phyloP scores from a whole-genome alignment of 164 flowering plant species.

The Warburgia ugandensis region DNA sequence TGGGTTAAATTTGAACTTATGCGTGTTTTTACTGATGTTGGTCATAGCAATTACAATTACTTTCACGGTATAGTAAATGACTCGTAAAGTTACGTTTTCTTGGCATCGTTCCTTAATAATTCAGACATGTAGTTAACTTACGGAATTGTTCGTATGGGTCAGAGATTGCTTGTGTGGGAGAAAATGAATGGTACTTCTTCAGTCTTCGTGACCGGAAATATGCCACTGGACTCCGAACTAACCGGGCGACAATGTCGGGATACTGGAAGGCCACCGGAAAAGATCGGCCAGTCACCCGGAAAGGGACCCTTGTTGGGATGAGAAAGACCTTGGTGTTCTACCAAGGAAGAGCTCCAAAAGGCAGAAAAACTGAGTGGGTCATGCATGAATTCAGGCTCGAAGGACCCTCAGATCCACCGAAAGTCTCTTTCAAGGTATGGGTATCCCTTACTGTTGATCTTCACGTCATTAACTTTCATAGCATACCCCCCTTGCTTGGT shows the following conservation, averaged over 20 bases:
- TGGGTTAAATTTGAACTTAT: too few relatives aligned
- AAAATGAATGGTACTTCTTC: slow-evolving; percentile 74
- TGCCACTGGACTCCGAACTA: slow-evolving; percentile 67
- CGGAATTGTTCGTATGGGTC: not conserved
- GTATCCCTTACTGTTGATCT: not conserved
- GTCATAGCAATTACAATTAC: too few relatives aligned
- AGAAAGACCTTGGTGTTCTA: slow-evolving; percentile 79
- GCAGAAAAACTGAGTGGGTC: slow-evolving; percentile 68
- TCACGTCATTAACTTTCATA: not conserved
- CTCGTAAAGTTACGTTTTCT: too few relatives aligned
- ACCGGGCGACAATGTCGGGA: slow-evolving; percentile 63
- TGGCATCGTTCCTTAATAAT: not conserved
- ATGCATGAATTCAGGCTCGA: slow-evolving; percentile 83
- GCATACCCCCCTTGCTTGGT: not conserved
- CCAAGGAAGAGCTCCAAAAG: slow-evolving; percentile 73
- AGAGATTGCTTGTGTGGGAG: slow-evolving; percentile 71
- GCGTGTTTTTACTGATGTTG: too few relatives aligned
- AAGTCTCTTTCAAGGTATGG: slow-evolving; percentile 22
- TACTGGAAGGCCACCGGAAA: slow-evolving; percentile 92
- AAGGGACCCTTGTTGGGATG: slow-evolving; percentile 63
- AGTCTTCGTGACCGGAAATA: slow-evolving; percentile 63
- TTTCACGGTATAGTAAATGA: too few relatives aligned
- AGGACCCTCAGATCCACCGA: slow-evolving; percentile 53
- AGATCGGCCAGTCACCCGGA: slow-evolving; percentile 37
- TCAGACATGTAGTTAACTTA: not conserved